A percentile compares a stretch with the other conserved stretches of the same genome.
Evolutionary conservation across 768 basidiomycete genomes (phyloP).

Genomic region (Psilocybe sp.): DNA sequence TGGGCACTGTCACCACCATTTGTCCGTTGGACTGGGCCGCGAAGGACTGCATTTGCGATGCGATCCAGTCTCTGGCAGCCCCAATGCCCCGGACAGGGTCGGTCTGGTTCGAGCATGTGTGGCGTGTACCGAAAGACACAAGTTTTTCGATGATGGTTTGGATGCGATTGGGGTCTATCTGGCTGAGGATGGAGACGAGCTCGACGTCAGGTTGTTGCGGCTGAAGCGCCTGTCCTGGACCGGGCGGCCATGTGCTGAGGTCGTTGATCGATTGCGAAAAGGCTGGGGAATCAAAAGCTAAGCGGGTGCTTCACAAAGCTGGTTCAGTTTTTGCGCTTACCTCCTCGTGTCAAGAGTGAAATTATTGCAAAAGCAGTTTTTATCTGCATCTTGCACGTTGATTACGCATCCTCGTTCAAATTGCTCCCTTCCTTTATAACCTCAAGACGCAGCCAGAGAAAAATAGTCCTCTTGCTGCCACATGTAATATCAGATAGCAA

Average conservation of each 20-base stretch:
- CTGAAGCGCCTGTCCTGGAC: conserved; percentile 41
- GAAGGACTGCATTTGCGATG: conserved; percentile 38
- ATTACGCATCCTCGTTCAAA: too few relatives aligned
- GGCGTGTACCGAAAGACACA: conserved; percentile 56
- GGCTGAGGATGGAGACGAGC: conserved; percentile 41
- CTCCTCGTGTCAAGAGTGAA: too few relatives aligned
- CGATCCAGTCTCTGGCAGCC: conserved; percentile 56
- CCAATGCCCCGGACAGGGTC: conserved; percentile 52
- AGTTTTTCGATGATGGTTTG: conserved; percentile 48
- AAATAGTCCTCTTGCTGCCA: too few relatives aligned
- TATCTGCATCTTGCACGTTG: too few relatives aligned
- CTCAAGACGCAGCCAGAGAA: too few relatives aligned
- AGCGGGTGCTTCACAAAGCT: too few relatives aligned
- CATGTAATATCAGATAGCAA: too few relatives aligned
- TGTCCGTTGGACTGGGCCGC: conserved; percentile 37
- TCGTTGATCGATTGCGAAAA: conserved; percentile 14
- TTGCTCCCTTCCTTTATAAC: too few relatives aligned
- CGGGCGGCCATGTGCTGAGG: conserved; percentile 41
- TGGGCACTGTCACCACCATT: conserved; percentile 42
- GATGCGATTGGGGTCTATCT: conserved; percentile 43
- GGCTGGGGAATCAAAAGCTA: conserved; percentile 3
- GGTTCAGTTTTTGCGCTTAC: too few relatives aligned
- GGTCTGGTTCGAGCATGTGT: conserved; percentile 51
- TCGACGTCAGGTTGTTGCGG: conserved; percentile 43
- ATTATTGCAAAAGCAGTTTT: too few relatives aligned